These are phyloP conservation scores for Geotrichum restrictum DNA, from an alignment of 1,139 yeast genomes.

Conservation along the genomic window DNA sequence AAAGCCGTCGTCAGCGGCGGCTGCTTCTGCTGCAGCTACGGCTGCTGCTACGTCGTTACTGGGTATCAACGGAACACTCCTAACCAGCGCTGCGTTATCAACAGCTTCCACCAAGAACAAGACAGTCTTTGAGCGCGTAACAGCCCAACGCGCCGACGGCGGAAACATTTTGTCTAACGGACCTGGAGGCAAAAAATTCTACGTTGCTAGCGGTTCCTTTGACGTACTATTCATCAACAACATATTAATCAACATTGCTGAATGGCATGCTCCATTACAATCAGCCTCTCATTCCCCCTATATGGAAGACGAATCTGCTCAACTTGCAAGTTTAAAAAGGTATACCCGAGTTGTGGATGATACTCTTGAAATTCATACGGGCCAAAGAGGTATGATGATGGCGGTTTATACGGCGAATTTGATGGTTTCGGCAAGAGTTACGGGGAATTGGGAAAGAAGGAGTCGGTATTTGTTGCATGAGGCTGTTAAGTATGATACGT, in stretches of 20 bases:
- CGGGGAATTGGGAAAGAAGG: constrained; percentile 37
- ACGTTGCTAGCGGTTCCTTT: constrained; percentile 23
- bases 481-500: constrained; percentile 35
- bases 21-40: constrained; percentile 12
- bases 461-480: constrained; percentile 35
- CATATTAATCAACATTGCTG: constrained; percentile 29
- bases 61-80: background rate
- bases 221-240: constrained; percentile 30
- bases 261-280: constrained; percentile 37
- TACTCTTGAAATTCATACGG: constrained; percentile 32
- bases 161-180: constrained; percentile 11
- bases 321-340: constrained; percentile 29
- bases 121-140: background rate
- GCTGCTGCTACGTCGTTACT: constrained; percentile 10
- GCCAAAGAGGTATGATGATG: constrained; percentile 20
- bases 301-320: constrained; percentile 30
- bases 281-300: constrained; percentile 28
- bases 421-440: constrained; percentile 31
- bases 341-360: constrained; percentile 29
- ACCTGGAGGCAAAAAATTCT: constrained; percentile 8
- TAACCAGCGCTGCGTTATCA: background rate
- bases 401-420: constrained; percentile 11
- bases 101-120: background rate
- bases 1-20: constrained; percentile 5
- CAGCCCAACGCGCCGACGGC: background rate